Evolutionary conservation across 371 early-diverging fungal species (phyloP).

Genomic region (Mucor irregularis): DNA sequence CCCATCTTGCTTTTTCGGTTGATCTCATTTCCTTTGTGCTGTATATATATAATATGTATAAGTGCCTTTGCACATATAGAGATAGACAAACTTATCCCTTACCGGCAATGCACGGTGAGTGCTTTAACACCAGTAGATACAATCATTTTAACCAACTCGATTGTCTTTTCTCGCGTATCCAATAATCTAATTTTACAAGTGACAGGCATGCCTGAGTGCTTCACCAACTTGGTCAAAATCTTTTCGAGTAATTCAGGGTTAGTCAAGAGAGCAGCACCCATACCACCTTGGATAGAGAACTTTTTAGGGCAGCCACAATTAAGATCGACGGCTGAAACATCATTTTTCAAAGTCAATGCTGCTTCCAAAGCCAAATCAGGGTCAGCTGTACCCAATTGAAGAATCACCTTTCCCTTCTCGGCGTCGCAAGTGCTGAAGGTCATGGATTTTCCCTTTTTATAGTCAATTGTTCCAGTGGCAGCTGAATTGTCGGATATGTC

Average conservation of each 20-base stretch:
- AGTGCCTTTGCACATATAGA: neutral
- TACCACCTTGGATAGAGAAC: constrained; percentile 92
- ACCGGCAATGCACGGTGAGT: constrained; percentile 88
- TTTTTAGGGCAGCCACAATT: constrained; percentile 98
- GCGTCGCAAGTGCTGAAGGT: constrained; percentile 66
- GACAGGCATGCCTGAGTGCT: constrained; percentile 74
- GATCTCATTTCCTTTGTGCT: constrained; percentile 72
- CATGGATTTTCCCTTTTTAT: constrained; percentile 54
- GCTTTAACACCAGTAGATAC: constrained; percentile 87
- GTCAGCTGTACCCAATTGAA: constrained; percentile 83
- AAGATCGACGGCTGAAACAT: constrained; percentile 88
- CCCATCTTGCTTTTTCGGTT: constrained; percentile 83
- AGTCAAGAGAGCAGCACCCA: constrained; percentile 92
- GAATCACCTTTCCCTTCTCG: constrained; percentile 69
- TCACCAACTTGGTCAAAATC: constrained; percentile 80
- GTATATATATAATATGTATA: too few species aligned
- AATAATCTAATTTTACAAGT: constrained; percentile 81
- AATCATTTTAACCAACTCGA: constrained; percentile 80
- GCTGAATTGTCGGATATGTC: constrained; percentile 25
- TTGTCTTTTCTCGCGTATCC: constrained; percentile 72
- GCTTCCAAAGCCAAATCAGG: constrained; percentile 88
- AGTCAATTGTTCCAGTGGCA: constrained; percentile 70
- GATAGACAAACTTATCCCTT: neutral
- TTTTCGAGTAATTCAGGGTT: constrained; percentile 77
- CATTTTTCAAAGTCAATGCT: constrained; percentile 78